These are phyloP conservation scores for Rhizopogon vesiculosus DNA, from an alignment of 768 basidiomycete species.

Conservation along the genomic window DNA sequence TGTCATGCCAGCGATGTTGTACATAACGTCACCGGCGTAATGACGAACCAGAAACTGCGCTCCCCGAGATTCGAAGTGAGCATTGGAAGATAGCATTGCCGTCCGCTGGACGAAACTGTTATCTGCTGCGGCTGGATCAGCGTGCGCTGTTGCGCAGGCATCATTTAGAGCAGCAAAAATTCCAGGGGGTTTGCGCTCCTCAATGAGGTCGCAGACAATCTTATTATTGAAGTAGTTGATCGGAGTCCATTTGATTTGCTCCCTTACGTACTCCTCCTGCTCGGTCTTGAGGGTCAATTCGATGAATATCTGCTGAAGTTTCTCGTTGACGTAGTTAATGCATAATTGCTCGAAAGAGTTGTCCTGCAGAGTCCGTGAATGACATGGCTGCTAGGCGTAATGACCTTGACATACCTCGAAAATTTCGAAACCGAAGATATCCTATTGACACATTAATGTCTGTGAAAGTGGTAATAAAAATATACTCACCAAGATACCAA, in stretches of 20 bases:
- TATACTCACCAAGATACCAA: conserved; percentile 79
- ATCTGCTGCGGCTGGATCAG: conserved; percentile 93
- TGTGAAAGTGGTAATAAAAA: background rate
- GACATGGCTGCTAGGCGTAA: background rate
- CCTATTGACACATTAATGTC: conserved; percentile 36
- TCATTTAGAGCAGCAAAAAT: conserved; percentile 98
- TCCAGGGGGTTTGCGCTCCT: conserved; percentile 93
- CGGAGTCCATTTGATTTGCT: conserved; percentile 98
- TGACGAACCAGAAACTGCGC: conserved; percentile 93
- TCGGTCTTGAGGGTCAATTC: conserved; percentile 98
- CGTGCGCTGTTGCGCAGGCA: conserved; percentile 98
- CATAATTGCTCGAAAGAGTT: conserved; percentile 97
- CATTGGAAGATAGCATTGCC: conserved; percentile 72
- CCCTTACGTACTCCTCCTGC: conserved; percentile 97
- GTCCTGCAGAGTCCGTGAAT: conserved; percentile 44
- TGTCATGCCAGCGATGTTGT: conserved; percentile 96
- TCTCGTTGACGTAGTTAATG: conserved; percentile 99
- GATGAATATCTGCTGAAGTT: conserved; percentile 98
- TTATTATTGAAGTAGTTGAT: conserved; percentile 99
- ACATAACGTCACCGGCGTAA: conserved; percentile 98
- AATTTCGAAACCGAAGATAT: conserved; percentile 99
- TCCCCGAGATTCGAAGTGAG: conserved; percentile 94
- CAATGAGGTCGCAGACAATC: conserved; percentile 96
- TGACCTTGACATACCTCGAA: conserved; percentile 61
- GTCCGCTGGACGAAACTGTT: conserved; percentile 95